phyloP scores from a whole-genome alignment of 495 filamentous ascomycete genomes.

The Emericellopsis terricola region DNA sequence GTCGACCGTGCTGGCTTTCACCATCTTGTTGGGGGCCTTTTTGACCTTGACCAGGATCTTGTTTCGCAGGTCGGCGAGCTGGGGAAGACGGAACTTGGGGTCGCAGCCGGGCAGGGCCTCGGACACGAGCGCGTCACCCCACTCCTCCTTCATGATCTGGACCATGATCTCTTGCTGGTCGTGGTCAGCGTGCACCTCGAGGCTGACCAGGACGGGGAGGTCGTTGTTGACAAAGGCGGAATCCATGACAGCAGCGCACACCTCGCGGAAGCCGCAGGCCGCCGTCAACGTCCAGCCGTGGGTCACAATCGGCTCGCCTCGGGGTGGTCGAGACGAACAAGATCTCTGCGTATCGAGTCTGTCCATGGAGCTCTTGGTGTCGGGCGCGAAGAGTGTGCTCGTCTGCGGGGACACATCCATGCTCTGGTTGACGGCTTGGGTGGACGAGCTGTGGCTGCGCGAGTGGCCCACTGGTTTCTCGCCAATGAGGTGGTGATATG shows the following conservation, averaged over 20 bases:
- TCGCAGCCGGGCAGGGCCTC: conserved; percentile 20
- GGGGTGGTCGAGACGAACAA: too few species aligned
- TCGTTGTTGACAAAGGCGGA: conserved; percentile 55
- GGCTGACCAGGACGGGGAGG: conserved; percentile 70
- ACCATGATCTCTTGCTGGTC: conserved; percentile 85
- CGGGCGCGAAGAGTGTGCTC: not conserved
- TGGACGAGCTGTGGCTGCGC: conserved; percentile 17
- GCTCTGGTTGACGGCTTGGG: not conserved
- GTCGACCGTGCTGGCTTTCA: conserved; percentile 8
- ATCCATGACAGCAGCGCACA: conserved; percentile 65
- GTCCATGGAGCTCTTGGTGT: not conserved
- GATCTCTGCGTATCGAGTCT: conserved; percentile 3
- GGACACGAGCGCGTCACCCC: conserved; percentile 56
- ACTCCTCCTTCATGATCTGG: conserved; percentile 76
- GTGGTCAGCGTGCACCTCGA: conserved; percentile 70
- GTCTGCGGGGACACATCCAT: not conserved
- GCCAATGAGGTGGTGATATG: conserved; percentile 4
- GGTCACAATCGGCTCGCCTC: conserved; percentile 50
- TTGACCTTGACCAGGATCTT: conserved; percentile 93
- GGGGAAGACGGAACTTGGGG: conserved; percentile 43
- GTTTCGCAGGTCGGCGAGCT: conserved; percentile 44
- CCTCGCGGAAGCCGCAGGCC: conserved; percentile 68
- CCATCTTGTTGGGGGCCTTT: conserved; percentile 29
- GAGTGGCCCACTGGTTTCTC: conserved; percentile 14
- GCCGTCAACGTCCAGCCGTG: conserved; percentile 80